phyloP scores from a whole-genome alignment of 768 basidiomycete genomes.

The Psilocybe subaeruginosa region DNA sequence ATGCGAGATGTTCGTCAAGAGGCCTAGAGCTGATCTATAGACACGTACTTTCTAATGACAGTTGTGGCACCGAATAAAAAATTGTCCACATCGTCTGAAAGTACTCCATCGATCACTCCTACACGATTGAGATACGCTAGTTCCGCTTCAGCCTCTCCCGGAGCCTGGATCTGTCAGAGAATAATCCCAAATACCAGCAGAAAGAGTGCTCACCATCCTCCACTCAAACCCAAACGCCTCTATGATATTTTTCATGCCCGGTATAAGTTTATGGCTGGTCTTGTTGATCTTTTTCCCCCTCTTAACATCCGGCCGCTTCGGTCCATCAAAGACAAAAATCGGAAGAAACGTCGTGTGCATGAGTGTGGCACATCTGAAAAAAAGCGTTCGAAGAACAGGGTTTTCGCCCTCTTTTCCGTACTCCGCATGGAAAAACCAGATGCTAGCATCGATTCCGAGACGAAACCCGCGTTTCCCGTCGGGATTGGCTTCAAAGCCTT shows the following conservation, averaged over 20 bases:
- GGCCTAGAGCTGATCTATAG: background rate
- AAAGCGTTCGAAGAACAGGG: slow-evolving; percentile 79
- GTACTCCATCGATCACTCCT: slow-evolving; percentile 84
- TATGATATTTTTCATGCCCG: slow-evolving; percentile 78
- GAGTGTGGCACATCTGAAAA: slow-evolving; percentile 84
- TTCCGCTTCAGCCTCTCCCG: slow-evolving; percentile 95
- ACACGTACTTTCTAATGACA: slow-evolving; percentile 80
- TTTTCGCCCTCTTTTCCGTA: slow-evolving; percentile 83
- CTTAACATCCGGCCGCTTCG: slow-evolving; percentile 80
- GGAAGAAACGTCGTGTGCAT: slow-evolving; percentile 81
- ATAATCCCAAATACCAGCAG: background rate
- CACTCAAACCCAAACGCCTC: slow-evolving; percentile 83
- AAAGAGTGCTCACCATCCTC: slow-evolving; percentile 51
- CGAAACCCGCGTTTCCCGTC: slow-evolving; percentile 72
- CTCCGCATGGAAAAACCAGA: slow-evolving; percentile 83
- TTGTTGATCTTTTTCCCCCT: slow-evolving; percentile 73
- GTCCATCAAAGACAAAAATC: slow-evolving; percentile 92
- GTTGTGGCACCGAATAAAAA: slow-evolving; percentile 86
- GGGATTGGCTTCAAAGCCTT: slow-evolving; percentile 74
- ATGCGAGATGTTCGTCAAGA: slow-evolving; percentile 10
- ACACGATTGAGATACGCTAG: slow-evolving; percentile 83
- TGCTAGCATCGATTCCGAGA: slow-evolving; percentile 86
- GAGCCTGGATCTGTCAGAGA: slow-evolving; percentile 57
- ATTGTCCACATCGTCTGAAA: slow-evolving; percentile 94
- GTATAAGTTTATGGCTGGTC: slow-evolving; percentile 64